These are phyloP conservation scores for Yamadazyma jaroonii DNA, from an alignment of 1,139 yeast genomes.

Conservation along the genomic window DNA sequence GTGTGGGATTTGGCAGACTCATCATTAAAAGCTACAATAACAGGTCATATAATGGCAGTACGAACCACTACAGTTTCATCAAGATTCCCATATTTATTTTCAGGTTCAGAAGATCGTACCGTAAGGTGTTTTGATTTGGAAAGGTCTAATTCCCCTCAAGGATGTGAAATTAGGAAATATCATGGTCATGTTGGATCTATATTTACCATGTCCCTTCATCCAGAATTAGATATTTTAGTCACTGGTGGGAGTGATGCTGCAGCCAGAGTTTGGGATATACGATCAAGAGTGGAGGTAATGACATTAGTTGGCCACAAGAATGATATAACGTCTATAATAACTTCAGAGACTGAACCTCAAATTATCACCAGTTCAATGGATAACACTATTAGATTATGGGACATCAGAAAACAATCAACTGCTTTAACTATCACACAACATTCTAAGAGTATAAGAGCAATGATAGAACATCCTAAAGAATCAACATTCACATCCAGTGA, in stretches of 20 bases:
- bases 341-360: constrained; percentile 81
- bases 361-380: constrained; percentile 82
- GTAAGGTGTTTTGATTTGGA: constrained; percentile 98
- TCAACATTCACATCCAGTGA: constrained; percentile 73
- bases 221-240: constrained; percentile 79
- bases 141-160: constrained; percentile 59
- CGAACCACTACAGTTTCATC: constrained; percentile 71
- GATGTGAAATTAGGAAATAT: constrained; percentile 69
- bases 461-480: constrained; percentile 69
- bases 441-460: constrained; percentile 72
- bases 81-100: constrained; percentile 82
- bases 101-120: constrained; percentile 91
- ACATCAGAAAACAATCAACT: constrained; percentile 43
- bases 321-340: constrained; percentile 66
- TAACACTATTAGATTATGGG: constrained; percentile 85
- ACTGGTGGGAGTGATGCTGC: constrained; percentile 91
- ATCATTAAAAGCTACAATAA: constrained; percentile 65
- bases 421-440: constrained; percentile 76
- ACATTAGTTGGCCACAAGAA: constrained; percentile 79
- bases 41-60: constrained; percentile 92
- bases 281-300: constrained; percentile 74
- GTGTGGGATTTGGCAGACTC: constrained; percentile 88
- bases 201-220: constrained; percentile 79
- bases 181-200: constrained; percentile 95
- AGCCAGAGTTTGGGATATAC: constrained; percentile 89